phyloP scores from a whole-genome alignment of 352 stramenopile species.

The Globisporangium cederbergense region DNA sequence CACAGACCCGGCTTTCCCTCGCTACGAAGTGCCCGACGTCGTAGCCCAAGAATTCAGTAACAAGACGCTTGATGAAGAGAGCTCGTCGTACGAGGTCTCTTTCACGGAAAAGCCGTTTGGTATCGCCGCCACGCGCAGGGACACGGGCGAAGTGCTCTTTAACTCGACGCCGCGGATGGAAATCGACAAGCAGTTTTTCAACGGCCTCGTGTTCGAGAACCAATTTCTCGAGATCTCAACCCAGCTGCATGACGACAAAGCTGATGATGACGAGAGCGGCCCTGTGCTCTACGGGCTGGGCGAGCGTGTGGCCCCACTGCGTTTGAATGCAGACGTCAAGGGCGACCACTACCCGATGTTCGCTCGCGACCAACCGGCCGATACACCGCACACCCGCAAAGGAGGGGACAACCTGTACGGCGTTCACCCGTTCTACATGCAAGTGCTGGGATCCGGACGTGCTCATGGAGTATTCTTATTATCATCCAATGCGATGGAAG shows the following conservation, averaged over 20 bases:
- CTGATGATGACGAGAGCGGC: constrained; percentile 14
- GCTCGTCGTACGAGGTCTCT: constrained; percentile 38
- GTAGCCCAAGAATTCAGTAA: constrained; percentile 1
- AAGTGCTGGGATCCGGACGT: constrained; percentile 33
- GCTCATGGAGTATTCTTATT: constrained; percentile 78
- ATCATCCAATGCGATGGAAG: constrained; percentile 87
- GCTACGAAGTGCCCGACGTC: constrained; percentile 69
- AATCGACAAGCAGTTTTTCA: constrained; percentile 32
- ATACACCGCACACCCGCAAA: constrained; percentile 22
- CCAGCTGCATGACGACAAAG: constrained; percentile 26
- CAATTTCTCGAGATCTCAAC: constrained; percentile 88
- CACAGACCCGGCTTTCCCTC: constrained; percentile 64
- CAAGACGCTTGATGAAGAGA: not conserved
- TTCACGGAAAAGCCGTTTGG: constrained; percentile 74
- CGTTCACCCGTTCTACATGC: constrained; percentile 79
- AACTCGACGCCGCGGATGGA: constrained; percentile 73
- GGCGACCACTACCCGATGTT: constrained; percentile 78
- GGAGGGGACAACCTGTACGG: constrained; percentile 77
- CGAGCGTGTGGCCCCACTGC: constrained; percentile 48
- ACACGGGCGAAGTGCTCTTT: constrained; percentile 69
- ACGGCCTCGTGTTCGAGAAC: constrained; percentile 77
- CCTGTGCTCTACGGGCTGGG: constrained; percentile 72
- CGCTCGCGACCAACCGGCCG: constrained; percentile 25
- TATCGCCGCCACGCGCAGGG: constrained; percentile 53
- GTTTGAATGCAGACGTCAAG: constrained; percentile 33